A percentile compares a stretch with the other conserved stretches of the same genome.
These are phyloP conservation scores for Cylindricascospora bacillispora DNA, from an alignment of 1,139 yeast genomes.

Conservation along the genomic window DNA sequence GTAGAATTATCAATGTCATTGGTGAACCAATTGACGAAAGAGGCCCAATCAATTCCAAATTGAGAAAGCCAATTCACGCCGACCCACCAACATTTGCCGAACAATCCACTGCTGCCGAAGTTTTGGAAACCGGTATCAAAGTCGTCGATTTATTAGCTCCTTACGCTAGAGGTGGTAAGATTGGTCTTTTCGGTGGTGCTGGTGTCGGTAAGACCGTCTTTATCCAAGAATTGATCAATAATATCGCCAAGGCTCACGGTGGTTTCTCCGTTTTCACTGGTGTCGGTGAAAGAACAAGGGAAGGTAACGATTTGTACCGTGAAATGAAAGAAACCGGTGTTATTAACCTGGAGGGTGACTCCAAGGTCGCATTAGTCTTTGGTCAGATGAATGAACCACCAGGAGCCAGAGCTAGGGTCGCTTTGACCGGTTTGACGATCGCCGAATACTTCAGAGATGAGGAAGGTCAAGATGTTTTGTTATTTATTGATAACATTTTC, in stretches of 20 bases:
- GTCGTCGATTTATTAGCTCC: conserved; percentile 99
- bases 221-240: conserved; percentile 98
- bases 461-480: conserved; percentile 99
- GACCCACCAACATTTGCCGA: conserved; percentile 94
- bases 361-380: conserved; percentile 98
- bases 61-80: conserved; percentile 95
- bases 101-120: conserved; percentile 96
- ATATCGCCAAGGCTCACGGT: conserved; percentile 99
- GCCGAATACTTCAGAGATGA: conserved; percentile 99
- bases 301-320: conserved; percentile 99
- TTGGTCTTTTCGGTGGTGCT: conserved; percentile 99
- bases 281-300: conserved; percentile 99
- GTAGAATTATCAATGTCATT: conserved; percentile 95
- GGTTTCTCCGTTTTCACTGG: conserved; percentile 99
- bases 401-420: conserved; percentile 99
- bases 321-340: conserved; percentile 99
- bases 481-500: conserved; percentile 99
- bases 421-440: conserved; percentile 98
- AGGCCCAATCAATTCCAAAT: conserved; percentile 90
- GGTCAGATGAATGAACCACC: conserved; percentile 99
- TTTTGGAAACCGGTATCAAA: conserved; percentile 98
- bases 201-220: conserved; percentile 99
- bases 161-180: conserved; percentile 99
- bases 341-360: conserved; percentile 98
- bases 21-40: conserved; percentile 99